These are phyloP conservation scores for Xylaria sp. DNA, from an alignment of 2,329 filamentous ascomycete genomes.

Conservation along the genomic window DNA sequence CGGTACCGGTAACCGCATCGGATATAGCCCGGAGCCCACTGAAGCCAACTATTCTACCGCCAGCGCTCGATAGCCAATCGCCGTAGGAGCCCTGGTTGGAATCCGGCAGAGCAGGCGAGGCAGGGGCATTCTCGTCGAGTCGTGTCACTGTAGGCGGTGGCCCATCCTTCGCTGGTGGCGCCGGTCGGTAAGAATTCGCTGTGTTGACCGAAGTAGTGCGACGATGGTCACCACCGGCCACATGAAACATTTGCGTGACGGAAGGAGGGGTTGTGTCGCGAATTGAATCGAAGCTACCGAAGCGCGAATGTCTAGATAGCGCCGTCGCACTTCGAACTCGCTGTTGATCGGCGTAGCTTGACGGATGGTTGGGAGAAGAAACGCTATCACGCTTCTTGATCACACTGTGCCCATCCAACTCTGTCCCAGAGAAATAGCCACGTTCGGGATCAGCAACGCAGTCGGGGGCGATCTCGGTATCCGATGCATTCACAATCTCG, in stretches of 20 bases:
- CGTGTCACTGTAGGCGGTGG: slow-evolving; percentile 56
- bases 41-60: slow-evolving; percentile 48
- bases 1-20: slow-evolving; percentile 57
- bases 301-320: slow-evolving; percentile 67
- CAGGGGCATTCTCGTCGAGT: slow-evolving; percentile 42
- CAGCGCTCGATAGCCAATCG: slow-evolving; percentile 55
- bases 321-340: slow-evolving; percentile 60
- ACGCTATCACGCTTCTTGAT: slow-evolving; percentile 73
- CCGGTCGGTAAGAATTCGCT: slow-evolving; percentile 48
- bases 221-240: slow-evolving; percentile 47
- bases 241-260: slow-evolving; percentile 68
- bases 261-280: slow-evolving; percentile 56
- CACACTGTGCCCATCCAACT: slow-evolving; percentile 65
- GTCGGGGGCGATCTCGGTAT: slow-evolving; percentile 38
- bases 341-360: slow-evolving; percentile 73
- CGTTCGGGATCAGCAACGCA: slow-evolving; percentile 65
- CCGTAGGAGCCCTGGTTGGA: slow-evolving; percentile 42
- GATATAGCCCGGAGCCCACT: slow-evolving; percentile 76
- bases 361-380: slow-evolving; percentile 59
- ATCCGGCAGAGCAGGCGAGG: slow-evolving; percentile 42
- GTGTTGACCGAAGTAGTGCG: slow-evolving; percentile 58
- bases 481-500: slow-evolving; percentile 38
- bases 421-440: slow-evolving; percentile 89
- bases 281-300: slow-evolving; percentile 72
- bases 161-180: slow-evolving; percentile 48